These are phyloP conservation scores for Eurotiales sp. DNA, from an alignment of 2,329 filamentous ascomycete species.

Conservation along the genomic window DNA sequence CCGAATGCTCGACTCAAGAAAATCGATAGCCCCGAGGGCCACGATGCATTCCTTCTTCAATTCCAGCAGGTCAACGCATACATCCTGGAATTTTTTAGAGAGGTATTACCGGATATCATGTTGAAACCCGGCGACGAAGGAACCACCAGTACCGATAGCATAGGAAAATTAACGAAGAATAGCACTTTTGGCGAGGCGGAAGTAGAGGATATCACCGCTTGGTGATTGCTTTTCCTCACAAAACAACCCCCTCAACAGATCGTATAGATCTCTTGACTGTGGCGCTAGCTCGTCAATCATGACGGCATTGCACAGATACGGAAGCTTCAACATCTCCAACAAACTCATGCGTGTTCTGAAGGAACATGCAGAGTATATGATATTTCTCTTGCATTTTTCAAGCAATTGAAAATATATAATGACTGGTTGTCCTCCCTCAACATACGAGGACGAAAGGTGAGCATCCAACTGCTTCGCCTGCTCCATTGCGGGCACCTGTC, in stretches of 20 bases:
- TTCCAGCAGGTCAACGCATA: constrained; percentile 96
- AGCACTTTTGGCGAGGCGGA: constrained; percentile 95
- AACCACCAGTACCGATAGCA: constrained; percentile 48
- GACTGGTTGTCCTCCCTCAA: constrained; percentile 25
- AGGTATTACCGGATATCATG: constrained; percentile 88
- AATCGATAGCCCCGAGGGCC: constrained; percentile 91
- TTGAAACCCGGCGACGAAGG: constrained; percentile 50
- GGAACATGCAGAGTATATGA: not conserved
- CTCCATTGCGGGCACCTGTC: constrained; percentile 28
- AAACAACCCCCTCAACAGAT: constrained; percentile 1
- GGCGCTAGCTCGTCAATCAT: not conserved
- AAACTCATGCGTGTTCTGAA: not conserved
- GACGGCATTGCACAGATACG: not conserved
- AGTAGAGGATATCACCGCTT: constrained; percentile 92
- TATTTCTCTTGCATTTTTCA: constrained; percentile 2
- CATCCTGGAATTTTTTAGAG: constrained; percentile 75
- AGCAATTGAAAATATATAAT: constrained; percentile 5
- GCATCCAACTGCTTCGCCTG: constrained; percentile 40
- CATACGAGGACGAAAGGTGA: constrained; percentile 30
- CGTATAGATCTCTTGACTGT: not conserved
- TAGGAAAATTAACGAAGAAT: constrained; percentile 69
- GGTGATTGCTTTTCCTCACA: no score
- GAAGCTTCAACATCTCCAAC: constrained; percentile 8
- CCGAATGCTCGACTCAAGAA: constrained; percentile 72
- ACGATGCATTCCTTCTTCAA: constrained; percentile 93